Evolutionary conservation across 2,329 filamentous ascomycete genomes (phyloP), one percentile per base, ranked within the genome.

Genomic region (Rutstroemia sp.): DNA sequence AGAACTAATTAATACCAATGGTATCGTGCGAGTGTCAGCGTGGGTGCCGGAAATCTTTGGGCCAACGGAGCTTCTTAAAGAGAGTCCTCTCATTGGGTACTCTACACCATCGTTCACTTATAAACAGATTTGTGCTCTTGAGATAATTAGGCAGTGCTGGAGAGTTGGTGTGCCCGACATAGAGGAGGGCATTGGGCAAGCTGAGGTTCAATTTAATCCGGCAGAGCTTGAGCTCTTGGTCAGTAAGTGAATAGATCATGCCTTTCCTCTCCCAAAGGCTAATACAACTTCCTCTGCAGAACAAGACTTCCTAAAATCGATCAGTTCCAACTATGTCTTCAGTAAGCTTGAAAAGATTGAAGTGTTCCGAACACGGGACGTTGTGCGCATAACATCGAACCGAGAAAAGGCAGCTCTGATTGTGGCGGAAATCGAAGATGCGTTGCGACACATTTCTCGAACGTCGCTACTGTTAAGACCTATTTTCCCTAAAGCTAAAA

Each of bases 71-170:
- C 36, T 55, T 23, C 62, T 68, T 27, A 60, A 64, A n/a, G 56
- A 61, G 27, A 60, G 60, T 51, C 49, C 60, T 40, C 12, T 64
- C 1, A 58, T 64, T 36, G 68, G 68, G 5, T 69, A 70, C 54
- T 53, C 57, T 23, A 46, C 63, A 8, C 50, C 61, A 19, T 66
- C 66, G 14, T 64, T 67, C 52, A 69, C 63, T 5, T 27, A 17
- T 3, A 70, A 69, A 40, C 68, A 70, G 50, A 57, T 58, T 10
- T 12, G 66, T 10, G 61, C 58, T 12, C 48, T 69, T 5, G 51
- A 53, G 17, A 27, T 71, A 7, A 6, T 71, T 12, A 58, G 67
- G 16, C 59, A 66, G 21, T 70, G 66, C 36, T 71, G 69, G 69
- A 56, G 59, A 36, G 7, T 70, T 16, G 62, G 65, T 36, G 52